These are phyloP conservation scores for Gaeumannomyces sp. DNA, from an alignment of 2,329 filamentous ascomycete genomes.

Conservation along the genomic window DNA sequence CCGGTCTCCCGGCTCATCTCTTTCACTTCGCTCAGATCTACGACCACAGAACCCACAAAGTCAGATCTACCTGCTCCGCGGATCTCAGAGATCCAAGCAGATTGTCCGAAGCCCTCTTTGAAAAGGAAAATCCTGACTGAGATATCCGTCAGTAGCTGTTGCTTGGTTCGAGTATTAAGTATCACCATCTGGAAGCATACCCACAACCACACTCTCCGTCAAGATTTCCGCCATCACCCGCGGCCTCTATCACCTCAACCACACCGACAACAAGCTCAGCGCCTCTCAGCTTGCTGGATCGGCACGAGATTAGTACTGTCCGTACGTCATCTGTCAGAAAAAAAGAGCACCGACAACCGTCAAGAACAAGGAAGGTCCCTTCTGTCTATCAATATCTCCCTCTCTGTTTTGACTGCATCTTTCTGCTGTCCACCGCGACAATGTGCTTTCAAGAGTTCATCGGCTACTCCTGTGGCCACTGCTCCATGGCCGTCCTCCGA, in stretches of 20 bases:
- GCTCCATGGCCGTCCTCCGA: slow-evolving; percentile 31
- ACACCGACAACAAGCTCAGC: neutral
- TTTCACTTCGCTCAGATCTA: neutral
- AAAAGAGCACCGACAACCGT: neutral
- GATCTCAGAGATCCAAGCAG: neutral
- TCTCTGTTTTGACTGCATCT: neutral
- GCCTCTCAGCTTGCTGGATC: neutral
- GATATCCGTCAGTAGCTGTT: neutral
- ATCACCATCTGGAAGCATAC: neutral
- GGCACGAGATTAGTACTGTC: neutral
- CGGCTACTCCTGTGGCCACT: slow-evolving; percentile 42
- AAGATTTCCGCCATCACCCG: neutral
- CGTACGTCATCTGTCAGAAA: neutral
- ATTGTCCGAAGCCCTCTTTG: neutral
- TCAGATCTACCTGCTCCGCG: no score
- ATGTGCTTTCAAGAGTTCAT: slow-evolving; percentile 44
- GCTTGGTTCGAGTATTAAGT: neutral
- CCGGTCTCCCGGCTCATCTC: neutral
- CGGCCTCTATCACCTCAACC: neutral
- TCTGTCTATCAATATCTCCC: neutral
- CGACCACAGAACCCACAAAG: neutral
- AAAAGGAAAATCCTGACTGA: neutral
- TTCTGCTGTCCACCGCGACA: slow-evolving; percentile 10
- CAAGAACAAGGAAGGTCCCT: neutral
- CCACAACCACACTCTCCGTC: neutral